Evolutionary conservation across 148 eudicot genomes (phyloP), one percentile per base, ranked within the genome.

Genomic region (Vaccinium darrowii): DNA sequence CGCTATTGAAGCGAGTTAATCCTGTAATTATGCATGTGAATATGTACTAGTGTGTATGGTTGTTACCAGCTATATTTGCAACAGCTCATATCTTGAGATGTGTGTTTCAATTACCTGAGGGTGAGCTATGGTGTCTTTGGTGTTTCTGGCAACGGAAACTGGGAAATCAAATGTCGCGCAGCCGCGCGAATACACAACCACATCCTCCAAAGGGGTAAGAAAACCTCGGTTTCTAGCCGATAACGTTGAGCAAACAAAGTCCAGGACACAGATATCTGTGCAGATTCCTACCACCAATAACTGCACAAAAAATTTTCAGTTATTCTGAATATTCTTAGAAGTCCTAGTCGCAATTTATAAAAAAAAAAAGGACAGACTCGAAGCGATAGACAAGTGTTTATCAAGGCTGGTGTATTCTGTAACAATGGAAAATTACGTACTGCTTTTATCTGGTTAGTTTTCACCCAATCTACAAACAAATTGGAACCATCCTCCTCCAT

Each of bases 241-340:
- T 49, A 89, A 5, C 0, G 89, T 84, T 4, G 91, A 87, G 89
- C 89, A 83, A 63, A 89, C 89, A 27, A 89, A 87, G 74, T 89
- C 91, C 87, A 89, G 86, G 81, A 89, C 88, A 25, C 91, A 89
- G 19, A 89, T 89, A 74, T 87, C 91, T 8, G 91, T 89, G 85
- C 91, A 89, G 7, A 87, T 81, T 53, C 91, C 91, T 6, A 81
- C 89, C 57, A 89, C 89, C 87, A 89, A 56, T 71, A 89, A 19
- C 91, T 89, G 52, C 80, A 33, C 56, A 65, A 27, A 51, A 77
- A 33, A 19, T 60, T 25, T n/a, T 11, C 18, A 27, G 16, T 30
- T 27, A 27, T 3, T 65, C 30, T 58, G 8, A 58, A 58, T 58
- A 6, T 58, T 5, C 63, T 58, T 58, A 0, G 13, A 25, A 8